Evolutionary conservation across 2,329 filamentous ascomycete genomes (phyloP).

Genomic region (Fragosphaeria purpurea): DNA sequence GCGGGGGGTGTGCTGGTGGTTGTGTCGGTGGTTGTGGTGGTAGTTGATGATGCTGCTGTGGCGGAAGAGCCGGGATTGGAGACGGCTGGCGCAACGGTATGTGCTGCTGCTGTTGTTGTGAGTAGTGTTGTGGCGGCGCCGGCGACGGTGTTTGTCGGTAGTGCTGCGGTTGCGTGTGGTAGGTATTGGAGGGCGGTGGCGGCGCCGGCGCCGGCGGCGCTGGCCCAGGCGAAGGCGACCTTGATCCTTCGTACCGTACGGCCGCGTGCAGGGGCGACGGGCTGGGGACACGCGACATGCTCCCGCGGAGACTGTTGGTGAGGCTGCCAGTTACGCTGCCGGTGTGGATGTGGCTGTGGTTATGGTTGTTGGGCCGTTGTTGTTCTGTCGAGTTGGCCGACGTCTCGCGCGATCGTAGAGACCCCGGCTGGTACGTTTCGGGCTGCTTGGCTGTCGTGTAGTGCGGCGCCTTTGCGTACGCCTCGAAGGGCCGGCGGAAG

Average conservation of each 20-base stretch:
- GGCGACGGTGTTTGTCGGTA: constrained; percentile 7
- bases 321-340: not conserved
- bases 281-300: constrained; percentile 1
- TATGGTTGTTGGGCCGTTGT: constrained; percentile 6
- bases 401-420: constrained; percentile 29
- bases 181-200: constrained; percentile 8
- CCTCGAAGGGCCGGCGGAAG: constrained; percentile 57
- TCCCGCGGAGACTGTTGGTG: constrained; percentile 1
- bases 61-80: constrained; percentile 4
- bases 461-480: constrained; percentile 56
- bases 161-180: constrained; percentile 3
- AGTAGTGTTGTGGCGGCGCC: not conserved
- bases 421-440: constrained; percentile 41
- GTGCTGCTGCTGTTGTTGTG: constrained; percentile 11
- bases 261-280: constrained; percentile 7
- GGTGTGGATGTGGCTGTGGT: constrained; percentile 10
- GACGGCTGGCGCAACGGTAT: constrained; percentile 10
- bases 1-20: not conserved
- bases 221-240: constrained; percentile 16
- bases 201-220: too few relatives aligned
- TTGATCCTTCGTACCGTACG: constrained; percentile 17
- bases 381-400: constrained; percentile 29
- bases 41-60: constrained; percentile 13
- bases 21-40: constrained; percentile 6
- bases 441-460: constrained; percentile 54